Percentiles rank a stretch among this genome's conserved stretches.
These are phyloP conservation scores for Claviceps arundinis DNA, from an alignment of 2,329 filamentous ascomycete genomes.

Conservation along the genomic window DNA sequence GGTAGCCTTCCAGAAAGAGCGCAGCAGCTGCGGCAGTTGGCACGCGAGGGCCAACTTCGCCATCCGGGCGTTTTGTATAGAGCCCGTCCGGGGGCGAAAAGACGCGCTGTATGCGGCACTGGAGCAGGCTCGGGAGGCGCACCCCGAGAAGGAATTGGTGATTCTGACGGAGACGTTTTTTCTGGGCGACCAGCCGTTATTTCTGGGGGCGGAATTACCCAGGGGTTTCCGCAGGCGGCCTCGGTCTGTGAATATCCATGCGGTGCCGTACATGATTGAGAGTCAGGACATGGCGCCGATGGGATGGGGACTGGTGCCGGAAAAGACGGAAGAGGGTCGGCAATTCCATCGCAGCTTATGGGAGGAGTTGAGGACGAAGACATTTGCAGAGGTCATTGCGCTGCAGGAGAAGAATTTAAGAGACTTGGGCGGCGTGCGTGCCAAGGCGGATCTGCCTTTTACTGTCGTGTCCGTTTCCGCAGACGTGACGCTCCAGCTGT, in stretches of 20 bases:
- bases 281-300: slow-evolving; percentile 13
- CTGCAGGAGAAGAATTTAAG: neutral
- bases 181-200: slow-evolving; percentile 24
- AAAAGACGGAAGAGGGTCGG: neutral
- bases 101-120: neutral
- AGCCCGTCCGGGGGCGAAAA: neutral
- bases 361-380: neutral
- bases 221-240: slow-evolving; percentile 22
- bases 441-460: slow-evolving; percentile 15
- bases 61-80: neutral
- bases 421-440: neutral
- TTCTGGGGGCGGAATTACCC: slow-evolving; percentile 23
- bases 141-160: slow-evolving; percentile 24
- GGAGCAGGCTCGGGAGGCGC: neutral
- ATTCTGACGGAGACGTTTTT: slow-evolving; percentile 28
- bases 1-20: neutral
- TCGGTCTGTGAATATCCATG: slow-evolving; percentile 26
- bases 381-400: neutral
- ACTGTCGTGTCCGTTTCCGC: slow-evolving; percentile 22
- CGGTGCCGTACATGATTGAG: slow-evolving; percentile 21
- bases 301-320: neutral
- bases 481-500: slow-evolving; percentile 24
- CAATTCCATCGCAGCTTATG: neutral
- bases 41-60: accelerated
- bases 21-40: too few species aligned